phyloP scores from a whole-genome alignment of 345 rosid species.

The Populus simonii region DNA sequence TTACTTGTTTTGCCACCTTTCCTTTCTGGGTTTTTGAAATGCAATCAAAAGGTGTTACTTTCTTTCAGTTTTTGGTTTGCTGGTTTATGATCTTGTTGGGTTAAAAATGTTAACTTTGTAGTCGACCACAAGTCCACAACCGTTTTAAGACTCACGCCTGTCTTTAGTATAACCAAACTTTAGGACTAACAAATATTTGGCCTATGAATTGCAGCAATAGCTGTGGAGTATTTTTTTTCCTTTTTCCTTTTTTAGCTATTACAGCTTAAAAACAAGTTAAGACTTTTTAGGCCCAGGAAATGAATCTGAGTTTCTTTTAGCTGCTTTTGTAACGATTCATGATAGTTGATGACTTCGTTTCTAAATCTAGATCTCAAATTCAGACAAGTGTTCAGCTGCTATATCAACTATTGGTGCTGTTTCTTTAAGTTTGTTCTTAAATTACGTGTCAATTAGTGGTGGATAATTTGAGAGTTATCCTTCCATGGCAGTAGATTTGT shows the following conservation, averaged over 20 bases:
- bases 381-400: not conserved
- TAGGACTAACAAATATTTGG: not conserved
- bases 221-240: not conserved
- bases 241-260: not conserved
- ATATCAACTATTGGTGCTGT: not conserved
- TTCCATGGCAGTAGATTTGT: not conserved
- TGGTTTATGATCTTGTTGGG: not conserved
- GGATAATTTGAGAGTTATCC: not conserved
- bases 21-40: not conserved
- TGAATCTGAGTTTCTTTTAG: not conserved
- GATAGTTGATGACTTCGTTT: constrained; percentile 4
- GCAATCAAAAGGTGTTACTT: not conserved
- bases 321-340: not conserved
- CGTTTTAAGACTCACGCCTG: not conserved
- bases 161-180: not conserved
- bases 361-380: constrained; percentile 10
- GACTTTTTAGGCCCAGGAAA: not conserved
- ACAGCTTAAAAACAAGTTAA: not conserved
- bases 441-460: not conserved
- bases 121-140: not conserved
- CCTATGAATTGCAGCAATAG: not conserved
- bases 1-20: not conserved
- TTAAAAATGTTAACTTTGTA: not conserved
- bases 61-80: not conserved
- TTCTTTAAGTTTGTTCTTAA: not conserved